Evolutionary conservation across 192 early-diverging fungal species (phyloP), one percentile per base, ranked within the genome.

Genomic region (Chytriomyces confervae): DNA sequence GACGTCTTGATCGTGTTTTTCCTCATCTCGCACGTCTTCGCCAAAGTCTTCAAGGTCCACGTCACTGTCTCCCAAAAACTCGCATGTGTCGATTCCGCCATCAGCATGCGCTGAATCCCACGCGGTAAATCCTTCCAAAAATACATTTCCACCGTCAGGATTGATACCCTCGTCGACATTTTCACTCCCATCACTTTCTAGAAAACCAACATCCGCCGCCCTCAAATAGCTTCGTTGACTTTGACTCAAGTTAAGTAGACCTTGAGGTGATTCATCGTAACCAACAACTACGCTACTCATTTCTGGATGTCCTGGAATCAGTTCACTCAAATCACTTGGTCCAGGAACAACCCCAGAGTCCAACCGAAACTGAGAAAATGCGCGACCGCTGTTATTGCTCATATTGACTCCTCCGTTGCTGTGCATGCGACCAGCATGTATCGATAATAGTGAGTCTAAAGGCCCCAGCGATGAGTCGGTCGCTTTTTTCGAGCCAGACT

Each of bases 281-380:
- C 36, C 36, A 36, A 36, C 36, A 36, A 36, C 53, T 24, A 70
- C 48, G 16, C 45, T 20, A 53, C 72, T 74, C 5, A 47, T 53
- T 6, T 63, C 72, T 11, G 57, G 61, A 63, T 74, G 72, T 29
- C 72, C 72, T 10, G 72, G 60, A 16, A 45, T 13, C 8, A 61
- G 20, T 20, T 74, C 72, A 18, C 72, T 74, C 43, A 74, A 24
- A 29, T 74, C 72, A 16, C 62, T 49, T 8, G 72, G 72, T 44
- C 72, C 72, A 9, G 44, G 60, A 11, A 18, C 72, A 24, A 74
- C 72, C 10, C 72, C 72, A 8, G 24, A 43, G 61, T 74, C 72
- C 16, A 74, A 11, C 16, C 62, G 16, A 57, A 57, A 57, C 20
- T 13, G 53, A 20, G 53, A 36, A 36, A 36, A 36, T 36, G 36